phyloP scores from a whole-genome alignment of 1,139 yeast genomes.

The Pneumocystis jirovecii region DNA sequence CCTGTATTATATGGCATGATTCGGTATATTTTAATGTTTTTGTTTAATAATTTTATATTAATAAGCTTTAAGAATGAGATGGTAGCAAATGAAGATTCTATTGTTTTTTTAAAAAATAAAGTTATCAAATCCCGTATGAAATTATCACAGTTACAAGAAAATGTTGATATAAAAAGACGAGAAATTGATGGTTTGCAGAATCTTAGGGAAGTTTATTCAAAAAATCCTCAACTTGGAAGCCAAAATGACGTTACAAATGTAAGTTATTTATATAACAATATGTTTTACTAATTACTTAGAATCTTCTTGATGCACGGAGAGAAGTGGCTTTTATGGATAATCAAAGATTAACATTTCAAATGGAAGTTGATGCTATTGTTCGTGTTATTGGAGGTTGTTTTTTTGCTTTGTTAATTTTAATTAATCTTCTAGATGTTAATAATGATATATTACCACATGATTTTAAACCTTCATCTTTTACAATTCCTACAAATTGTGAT shows the following conservation, averaged over 20 bases:
- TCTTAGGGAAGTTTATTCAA: conserved; percentile 25
- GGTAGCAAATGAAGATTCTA: conserved; percentile 45
- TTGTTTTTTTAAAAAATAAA: conserved; percentile 47
- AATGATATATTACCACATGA: conserved; percentile 17
- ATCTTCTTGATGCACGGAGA: conserved; percentile 41
- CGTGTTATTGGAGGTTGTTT: conserved; percentile 45
- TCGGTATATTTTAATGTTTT: conserved; percentile 3
- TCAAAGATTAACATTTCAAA: conserved; percentile 57
- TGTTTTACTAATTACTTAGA: conserved; percentile 12
- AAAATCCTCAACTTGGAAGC: conserved; percentile 22
- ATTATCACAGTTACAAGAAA: conserved; percentile 32
- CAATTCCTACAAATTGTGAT: conserved; percentile 18
- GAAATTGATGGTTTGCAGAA: conserved; percentile 33
- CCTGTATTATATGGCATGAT: conserved; percentile 93
- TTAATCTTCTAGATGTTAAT: conserved; percentile 26
- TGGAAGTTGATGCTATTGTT: conserved; percentile 79
- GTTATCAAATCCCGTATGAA: conserved; percentile 37
- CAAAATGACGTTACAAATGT: conserved; percentile 34
- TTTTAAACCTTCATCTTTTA: conserved; percentile 18
- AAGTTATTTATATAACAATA: background rate
- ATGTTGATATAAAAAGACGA: conserved; percentile 37
- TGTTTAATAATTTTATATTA: background rate
- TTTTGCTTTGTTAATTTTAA: background rate
- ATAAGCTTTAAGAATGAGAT: conserved; percentile 46
- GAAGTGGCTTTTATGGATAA: conserved; percentile 64